phyloP scores from a whole-genome alignment of 2,329 filamentous ascomycete genomes.

The Bipolaris bicolor region DNA sequence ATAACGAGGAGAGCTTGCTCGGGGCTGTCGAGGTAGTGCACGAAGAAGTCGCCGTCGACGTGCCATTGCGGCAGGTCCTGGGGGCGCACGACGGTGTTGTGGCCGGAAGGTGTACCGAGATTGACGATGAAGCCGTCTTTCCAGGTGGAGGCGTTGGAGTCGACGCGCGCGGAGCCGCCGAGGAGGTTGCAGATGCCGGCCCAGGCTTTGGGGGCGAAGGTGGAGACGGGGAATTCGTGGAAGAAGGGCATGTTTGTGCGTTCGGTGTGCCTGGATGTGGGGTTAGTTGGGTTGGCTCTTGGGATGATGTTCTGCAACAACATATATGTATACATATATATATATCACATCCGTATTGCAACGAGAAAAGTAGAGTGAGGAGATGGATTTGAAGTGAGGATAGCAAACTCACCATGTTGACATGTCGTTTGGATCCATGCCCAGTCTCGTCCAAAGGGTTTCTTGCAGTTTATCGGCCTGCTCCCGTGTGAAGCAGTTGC shows the following conservation, averaged over 20 bases:
- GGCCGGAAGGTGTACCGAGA: constrained; percentile 61
- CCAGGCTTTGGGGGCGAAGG: constrained; percentile 71
- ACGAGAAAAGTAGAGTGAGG: no score
- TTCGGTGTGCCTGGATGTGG: constrained; percentile 51
- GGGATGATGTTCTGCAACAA: neutral
- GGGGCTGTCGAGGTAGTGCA: constrained; percentile 72
- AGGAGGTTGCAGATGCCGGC: constrained; percentile 69
- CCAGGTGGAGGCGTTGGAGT: constrained; percentile 59
- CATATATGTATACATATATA: neutral
- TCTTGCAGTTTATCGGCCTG: constrained; percentile 57
- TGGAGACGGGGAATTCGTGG: constrained; percentile 58
- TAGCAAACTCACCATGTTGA: constrained; percentile 61
- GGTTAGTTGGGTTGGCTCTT: neutral
- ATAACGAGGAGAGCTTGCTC: constrained; percentile 74
- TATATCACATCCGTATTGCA: neutral
- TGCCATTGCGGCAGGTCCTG: constrained; percentile 67
- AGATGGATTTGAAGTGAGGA: neutral
- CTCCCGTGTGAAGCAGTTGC: constrained; percentile 58
- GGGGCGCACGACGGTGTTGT: constrained; percentile 59
- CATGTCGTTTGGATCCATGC: constrained; percentile 68
- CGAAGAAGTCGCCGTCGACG: constrained; percentile 74
- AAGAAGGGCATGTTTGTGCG: constrained; percentile 70
- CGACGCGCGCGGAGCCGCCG: constrained; percentile 60
- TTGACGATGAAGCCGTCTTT: constrained; percentile 73
- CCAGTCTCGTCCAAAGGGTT: constrained; percentile 68